Conservation (phyloP, 805 yeast species). For the Pichia pseudocactophila region DNA sequence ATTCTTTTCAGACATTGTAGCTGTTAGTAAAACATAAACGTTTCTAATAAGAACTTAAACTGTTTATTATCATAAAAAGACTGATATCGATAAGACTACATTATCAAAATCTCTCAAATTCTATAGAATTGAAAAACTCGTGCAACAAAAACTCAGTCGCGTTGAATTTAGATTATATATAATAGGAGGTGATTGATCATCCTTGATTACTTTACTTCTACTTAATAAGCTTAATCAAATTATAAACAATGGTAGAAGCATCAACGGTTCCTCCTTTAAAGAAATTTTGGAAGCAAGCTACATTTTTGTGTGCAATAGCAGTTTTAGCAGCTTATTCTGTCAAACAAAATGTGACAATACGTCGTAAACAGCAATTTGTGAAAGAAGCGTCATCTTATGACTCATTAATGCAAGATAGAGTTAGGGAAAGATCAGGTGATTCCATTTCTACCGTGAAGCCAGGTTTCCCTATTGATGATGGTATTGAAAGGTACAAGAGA, state of each 20-base stretch:
- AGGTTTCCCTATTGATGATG: conserved; percentile 27
- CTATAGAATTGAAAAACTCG: too few species aligned
- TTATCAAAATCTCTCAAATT: too few species aligned
- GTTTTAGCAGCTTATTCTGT: conserved; percentile 28
- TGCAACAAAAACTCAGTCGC: too few species aligned
- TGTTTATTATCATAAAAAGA: too few species aligned
- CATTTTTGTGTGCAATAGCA: conserved; percentile 23
- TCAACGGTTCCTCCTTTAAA: conserved; percentile 20
- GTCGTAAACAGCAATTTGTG: conserved; percentile 27
- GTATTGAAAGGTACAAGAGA: conserved; percentile 34
- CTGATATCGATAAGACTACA: too few species aligned
- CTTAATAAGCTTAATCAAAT: neutral
- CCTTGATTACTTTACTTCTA: too few species aligned
- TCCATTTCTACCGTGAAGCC: conserved; percentile 24
- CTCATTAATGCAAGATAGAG: conserved; percentile 20
- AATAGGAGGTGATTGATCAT: too few species aligned
- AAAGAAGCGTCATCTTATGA: conserved; percentile 28
- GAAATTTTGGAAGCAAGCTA: conserved; percentile 27
- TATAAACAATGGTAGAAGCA: neutral
- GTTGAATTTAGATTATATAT: too few species aligned
- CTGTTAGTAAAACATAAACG: too few species aligned
- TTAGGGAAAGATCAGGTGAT: conserved; percentile 13
- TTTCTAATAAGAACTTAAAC: too few species aligned
- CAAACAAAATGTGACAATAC: conserved; percentile 28
- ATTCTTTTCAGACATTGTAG: conserved; percentile 20